Evolutionary conservation across 75 land plant species (phyloP).

Genomic region (Isoetes taiwanensis): DNA sequence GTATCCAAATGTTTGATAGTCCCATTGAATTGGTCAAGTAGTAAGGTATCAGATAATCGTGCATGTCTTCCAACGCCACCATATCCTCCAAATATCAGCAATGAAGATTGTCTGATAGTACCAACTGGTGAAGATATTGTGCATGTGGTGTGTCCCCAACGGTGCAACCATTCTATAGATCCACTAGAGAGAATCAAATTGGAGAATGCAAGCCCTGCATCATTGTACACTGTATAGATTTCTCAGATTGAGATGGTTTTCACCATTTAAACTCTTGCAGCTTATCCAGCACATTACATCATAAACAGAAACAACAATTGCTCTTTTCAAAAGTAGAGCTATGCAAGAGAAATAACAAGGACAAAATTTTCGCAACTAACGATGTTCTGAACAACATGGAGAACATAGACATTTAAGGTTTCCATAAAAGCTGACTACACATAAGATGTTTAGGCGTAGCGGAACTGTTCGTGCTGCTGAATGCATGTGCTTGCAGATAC

Average conservation of each 20-base stretch:
- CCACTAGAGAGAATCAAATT: constrained; percentile 38
- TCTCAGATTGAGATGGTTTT: neutral
- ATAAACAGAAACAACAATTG: no score
- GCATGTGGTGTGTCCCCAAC: constrained; percentile 86
- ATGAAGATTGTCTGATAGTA: constrained; percentile 2
- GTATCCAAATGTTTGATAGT: constrained; percentile 21
- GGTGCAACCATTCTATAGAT: constrained; percentile 48
- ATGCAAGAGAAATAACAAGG: no score
- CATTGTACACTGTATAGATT: no score
- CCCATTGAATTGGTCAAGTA: constrained; percentile 38
- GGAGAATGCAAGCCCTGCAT: no score
- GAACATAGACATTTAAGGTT: no score
- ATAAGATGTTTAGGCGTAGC: no score
- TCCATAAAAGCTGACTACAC: no score
- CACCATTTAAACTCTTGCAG: neutral
- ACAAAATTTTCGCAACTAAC: no score
- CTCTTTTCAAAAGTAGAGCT: neutral
- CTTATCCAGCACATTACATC: no score
- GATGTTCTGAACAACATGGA: no score
- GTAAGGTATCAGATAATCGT: constrained; percentile 45
- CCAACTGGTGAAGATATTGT: neutral
- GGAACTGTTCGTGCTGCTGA: no score
- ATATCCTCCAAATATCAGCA: constrained; percentile 81
- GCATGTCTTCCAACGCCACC: constrained; percentile 78
- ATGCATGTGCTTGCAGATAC: no score